Evolutionary conservation across 1,284 basidiomycete genomes (phyloP), one percentile per base, ranked within the genome.

Genomic region (Melampsora americana): DNA sequence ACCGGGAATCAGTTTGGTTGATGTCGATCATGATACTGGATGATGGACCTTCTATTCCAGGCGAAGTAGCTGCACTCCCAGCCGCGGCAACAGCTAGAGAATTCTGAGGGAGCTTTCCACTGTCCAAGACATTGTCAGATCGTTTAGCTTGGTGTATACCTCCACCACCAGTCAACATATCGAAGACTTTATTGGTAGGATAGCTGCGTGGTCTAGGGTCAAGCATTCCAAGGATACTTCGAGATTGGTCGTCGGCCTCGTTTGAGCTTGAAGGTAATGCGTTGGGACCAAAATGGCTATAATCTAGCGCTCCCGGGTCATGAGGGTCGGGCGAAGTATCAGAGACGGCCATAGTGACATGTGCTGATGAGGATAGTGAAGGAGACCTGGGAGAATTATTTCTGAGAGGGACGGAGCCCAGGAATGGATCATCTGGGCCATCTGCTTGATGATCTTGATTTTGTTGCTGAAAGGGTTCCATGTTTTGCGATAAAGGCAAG

Each of bases 381-480:
- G 60, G 26, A 28, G 60, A 62, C n/a, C 26, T 35, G 60, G 28
- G 26, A 1, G 53, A 28, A 28, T 1, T n/a, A 14, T n/a, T 56
- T 56, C 5, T n/a, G 53, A 56, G 53, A 56, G n/a, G 53, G 11
- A 30, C 20, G 28, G 60, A 28, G 14, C 28, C 60, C 60, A 30
- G 60, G 60, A 32, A 62, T 35, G 60, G 32, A 62, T 62, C 60
- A 35, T 62, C 60, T 30, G 60, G 32, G 60, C 11, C 53, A 23
- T n/a, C 26, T n/a, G 12, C n/a, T 28, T 9, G 53, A 14, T 56
- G 20, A n/a, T 56, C 26, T n/a, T 56, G n/a, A 28, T 56, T n/a
- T 56, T 56, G n/a, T n/a, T 56, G 53, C 53, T 56, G 53, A 56
- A 56, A 56, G 53, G 5, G 26, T n/a, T n/a, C 53, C 53, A 56